Evolutionary conservation across 2,329 filamentous ascomycete genomes (phyloP).

Genomic region (Claviceps quebecensis): DNA sequence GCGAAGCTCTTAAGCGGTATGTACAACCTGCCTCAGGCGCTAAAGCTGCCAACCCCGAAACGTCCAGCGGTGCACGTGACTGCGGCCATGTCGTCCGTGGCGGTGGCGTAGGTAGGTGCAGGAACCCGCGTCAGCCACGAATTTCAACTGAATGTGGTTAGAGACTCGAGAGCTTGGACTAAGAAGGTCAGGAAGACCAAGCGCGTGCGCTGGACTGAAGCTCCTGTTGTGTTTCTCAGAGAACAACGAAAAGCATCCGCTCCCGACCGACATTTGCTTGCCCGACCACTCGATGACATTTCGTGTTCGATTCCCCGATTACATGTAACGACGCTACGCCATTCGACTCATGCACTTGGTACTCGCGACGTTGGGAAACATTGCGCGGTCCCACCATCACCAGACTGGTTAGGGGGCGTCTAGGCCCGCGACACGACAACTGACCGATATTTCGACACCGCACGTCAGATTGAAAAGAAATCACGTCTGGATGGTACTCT

Average conservation of each 20-base stretch:
- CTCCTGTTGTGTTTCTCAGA: neutral
- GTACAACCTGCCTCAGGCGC: slow-evolving; percentile 19
- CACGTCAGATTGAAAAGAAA: neutral
- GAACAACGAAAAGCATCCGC: neutral
- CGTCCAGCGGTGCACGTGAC: neutral
- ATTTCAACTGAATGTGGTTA: no score
- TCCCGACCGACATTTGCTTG: neutral
- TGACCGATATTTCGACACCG: neutral
- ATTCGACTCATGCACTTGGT: neutral
- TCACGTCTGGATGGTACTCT: neutral
- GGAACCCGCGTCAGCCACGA: no score
- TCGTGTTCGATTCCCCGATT: neutral
- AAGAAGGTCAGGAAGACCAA: no score
- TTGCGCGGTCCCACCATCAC: neutral
- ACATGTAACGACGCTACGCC: neutral
- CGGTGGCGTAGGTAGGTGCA: no score
- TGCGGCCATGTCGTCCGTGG: neutral
- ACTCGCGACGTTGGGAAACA: neutral
- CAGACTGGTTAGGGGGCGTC: slow-evolving; percentile 1
- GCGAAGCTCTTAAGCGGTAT: slow-evolving; percentile 23
- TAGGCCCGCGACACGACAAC: neutral
- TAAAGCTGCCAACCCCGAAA: no score
- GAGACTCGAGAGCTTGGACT: no score
- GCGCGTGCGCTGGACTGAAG: neutral
- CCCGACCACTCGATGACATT: neutral